These are phyloP conservation scores for Lotus japonicus DNA, from an alignment of 306 rosid genomes.

Conservation along the genomic window DNA sequence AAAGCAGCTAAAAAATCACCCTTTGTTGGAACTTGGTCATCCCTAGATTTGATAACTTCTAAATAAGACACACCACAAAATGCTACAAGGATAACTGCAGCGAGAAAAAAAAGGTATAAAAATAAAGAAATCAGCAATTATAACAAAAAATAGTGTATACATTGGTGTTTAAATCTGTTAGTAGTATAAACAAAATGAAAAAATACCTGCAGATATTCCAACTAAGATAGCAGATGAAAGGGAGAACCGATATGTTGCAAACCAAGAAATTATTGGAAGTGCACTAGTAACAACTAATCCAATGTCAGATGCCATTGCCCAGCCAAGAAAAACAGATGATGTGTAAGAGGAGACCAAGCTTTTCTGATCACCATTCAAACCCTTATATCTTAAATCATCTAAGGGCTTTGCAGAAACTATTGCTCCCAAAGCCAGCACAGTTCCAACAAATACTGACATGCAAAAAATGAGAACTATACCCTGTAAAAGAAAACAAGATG, in stretches of 20 bases:
- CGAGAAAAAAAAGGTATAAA: constrained; percentile 1
- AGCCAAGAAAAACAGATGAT: constrained; percentile 83
- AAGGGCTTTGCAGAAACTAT: constrained; percentile 92
- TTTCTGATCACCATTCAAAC: constrained; percentile 72
- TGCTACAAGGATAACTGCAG: constrained; percentile 73
- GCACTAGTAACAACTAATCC: constrained; percentile 79
- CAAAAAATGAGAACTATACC: constrained; percentile 70
- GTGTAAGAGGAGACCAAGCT: constrained; percentile 74
- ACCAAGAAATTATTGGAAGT: constrained; percentile 95
- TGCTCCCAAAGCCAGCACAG: constrained; percentile 80
- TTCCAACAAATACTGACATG: constrained; percentile 61
- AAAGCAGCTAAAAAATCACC: constrained; percentile 97
- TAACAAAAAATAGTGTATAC: background rate
- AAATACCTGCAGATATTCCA: constrained; percentile 79
- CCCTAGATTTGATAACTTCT: constrained; percentile 80
- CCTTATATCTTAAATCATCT: constrained; percentile 82
- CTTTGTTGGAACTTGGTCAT: constrained; percentile 63
- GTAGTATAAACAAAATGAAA: background rate
- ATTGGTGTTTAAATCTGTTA: background rate
- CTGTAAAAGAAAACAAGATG: constrained; percentile 37
- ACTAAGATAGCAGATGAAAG: constrained; percentile 77
- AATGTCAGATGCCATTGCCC: constrained; percentile 95
- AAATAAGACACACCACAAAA: constrained; percentile 90
- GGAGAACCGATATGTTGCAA: constrained; percentile 89
- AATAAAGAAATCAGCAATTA: constrained; percentile 2